phyloP scores from a whole-genome alignment of 75 land plant genomes.

The Picea glauca region DNA sequence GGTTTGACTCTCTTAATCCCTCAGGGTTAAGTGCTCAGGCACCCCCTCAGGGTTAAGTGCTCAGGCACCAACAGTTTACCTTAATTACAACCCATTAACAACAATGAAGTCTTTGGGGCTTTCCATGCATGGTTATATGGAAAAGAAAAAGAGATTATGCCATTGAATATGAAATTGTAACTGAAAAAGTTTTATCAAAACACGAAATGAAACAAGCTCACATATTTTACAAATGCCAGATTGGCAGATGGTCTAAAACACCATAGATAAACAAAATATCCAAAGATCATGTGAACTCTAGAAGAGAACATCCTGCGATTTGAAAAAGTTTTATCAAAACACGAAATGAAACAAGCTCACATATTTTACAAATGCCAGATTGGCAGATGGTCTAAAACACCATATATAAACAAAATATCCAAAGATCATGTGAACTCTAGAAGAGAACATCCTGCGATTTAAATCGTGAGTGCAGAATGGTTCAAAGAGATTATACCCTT shows the following conservation, averaged over 20 bases:
- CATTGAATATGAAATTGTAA: too few species aligned
- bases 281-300: neutral
- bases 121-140: too few species aligned
- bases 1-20: too few species aligned
- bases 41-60: too few species aligned
- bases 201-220: neutral
- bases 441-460: neutral
- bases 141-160: too few species aligned
- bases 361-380: neutral
- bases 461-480: neutral
- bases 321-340: too few species aligned
- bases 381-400: neutral
- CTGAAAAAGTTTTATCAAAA: too few species aligned
- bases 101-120: too few species aligned
- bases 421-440: neutral
- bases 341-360: neutral
- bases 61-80: too few species aligned
- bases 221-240: neutral
- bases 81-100: too few species aligned
- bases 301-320: neutral
- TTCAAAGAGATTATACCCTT: too few species aligned
- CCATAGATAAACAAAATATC: neutral
- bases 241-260: neutral
- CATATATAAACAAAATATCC: neutral
- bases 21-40: too few species aligned